Conservation (phyloP, 78 protist genomes). For the Cyanophora paradoxa region DNA sequence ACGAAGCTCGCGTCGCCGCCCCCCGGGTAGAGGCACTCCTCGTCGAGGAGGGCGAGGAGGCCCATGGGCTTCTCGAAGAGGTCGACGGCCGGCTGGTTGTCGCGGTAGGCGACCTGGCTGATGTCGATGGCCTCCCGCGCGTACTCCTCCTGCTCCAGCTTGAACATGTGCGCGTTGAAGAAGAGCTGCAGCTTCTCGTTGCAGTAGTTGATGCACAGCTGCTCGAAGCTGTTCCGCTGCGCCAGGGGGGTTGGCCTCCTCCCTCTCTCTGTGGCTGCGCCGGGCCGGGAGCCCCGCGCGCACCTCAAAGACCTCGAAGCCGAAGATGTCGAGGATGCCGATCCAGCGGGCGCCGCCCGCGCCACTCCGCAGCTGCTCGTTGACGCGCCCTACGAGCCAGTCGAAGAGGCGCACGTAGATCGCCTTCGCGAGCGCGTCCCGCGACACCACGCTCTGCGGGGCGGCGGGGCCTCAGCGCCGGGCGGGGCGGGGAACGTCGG, state of each 20-base stretch:
- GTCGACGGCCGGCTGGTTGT: slow-evolving; percentile 35
- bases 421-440: slow-evolving; percentile 91
- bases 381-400: slow-evolving; percentile 58
- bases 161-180: slow-evolving; percentile 93
- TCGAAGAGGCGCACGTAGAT: slow-evolving; percentile 85
- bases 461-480: too few relatives aligned
- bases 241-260: not conserved
- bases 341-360: slow-evolving; percentile 7
- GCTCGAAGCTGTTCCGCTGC: slow-evolving; percentile 85
- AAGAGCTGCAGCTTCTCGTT: slow-evolving; percentile 95
- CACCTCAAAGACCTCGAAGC: slow-evolving; percentile 86
- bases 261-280: slow-evolving; percentile 34
- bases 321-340: slow-evolving; percentile 89
- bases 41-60: slow-evolving; percentile 23
- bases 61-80: slow-evolving; percentile 9
- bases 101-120: slow-evolving; percentile 64
- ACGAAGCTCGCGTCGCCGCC: slow-evolving; percentile 2
- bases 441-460: too few relatives aligned
- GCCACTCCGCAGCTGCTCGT: not conserved
- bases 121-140: slow-evolving; percentile 79
- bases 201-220: slow-evolving; percentile 92
- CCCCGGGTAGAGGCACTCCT: not conserved
- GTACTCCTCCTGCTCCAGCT: slow-evolving; percentile 59
- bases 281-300: slow-evolving; percentile 59
- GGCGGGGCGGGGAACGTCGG: too few relatives aligned